Base-by-base conservation (phyloP, 805 yeast species). In the Zygosaccharomyces bisporus region DNA sequence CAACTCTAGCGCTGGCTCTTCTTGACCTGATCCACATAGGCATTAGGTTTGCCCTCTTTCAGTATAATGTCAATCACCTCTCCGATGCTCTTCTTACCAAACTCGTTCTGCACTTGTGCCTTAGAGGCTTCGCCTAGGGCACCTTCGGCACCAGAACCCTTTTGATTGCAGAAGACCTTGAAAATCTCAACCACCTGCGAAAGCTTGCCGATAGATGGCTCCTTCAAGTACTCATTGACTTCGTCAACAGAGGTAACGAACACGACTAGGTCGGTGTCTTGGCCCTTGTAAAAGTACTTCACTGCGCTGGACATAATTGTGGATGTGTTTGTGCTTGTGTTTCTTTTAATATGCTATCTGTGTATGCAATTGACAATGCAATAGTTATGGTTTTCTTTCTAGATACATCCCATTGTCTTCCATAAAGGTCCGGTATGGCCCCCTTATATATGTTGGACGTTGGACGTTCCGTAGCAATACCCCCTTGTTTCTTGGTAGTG, bases 81-180 rank as follows among this genome's bases (percentile, higher is more conserved):
- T 43, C 82, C 86, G 3, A 63, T 56, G 32, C 67, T 69, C 39
- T 72, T 67, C 19, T 75, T 69, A 21, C 89, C 91, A 52, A 88
- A 87, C 57, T 86, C 93, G 50, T 75, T 75, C 40, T 72, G 73
- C 31, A 87, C 60, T 47, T 81, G 84, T 14, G 71, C 68, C 44
- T 77, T 75, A 6, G 91, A 82, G 2, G 91, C 95, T 55, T 77
- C 81, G 41, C 82, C 86, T 19, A 84, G 60, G 6, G 74, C 72
- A 45, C 95, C 95, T 54, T 79, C 85, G 3, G 79, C 68, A 24
- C 95, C 95, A 32, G 68, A 68, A 36, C 86, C 83, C 18, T 70
- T 71, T 48, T 74, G 73, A 44, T 78, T 76, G 17, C 76, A 71
- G 59, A 73, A 88, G n/a, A 87, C 73, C 55, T 82, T 76, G 69